Base-by-base conservation (phyloP, 495 filamentous ascomycete genomes). In the Xylaria grammica region DNA sequence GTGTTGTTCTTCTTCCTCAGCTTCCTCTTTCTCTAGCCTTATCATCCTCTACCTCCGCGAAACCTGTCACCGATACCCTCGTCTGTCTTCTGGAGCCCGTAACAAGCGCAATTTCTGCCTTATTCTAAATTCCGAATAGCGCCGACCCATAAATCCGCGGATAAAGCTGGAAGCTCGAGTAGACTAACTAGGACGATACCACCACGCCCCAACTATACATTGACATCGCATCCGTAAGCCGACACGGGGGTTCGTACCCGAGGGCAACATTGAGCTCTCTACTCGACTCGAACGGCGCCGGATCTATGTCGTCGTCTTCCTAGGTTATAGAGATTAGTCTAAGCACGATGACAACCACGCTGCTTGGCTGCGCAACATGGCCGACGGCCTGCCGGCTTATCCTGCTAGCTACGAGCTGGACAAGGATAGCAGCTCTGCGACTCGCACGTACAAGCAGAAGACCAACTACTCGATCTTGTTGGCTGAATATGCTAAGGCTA, bases 381-480 rank as follows among this genome's bases (percentile, higher is more conserved):
- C 78, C 2, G 82, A 85, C 62, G 59, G 71, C 20, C 72, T 85
- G 8, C 63, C 82, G 10, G 66, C 74, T 4, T 86, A 86, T 60
- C 61, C 79, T 2, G 15, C 22, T 3, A 15, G 19, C 45, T 56
- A 67, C 11, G 9, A 32, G 27, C 49, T 27, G n/a, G 72, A 56
- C 15, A 17, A 7, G 3, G 40, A 42, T 17, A 17, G 17, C 7
- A 50, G 48, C 20, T 67, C 68, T 58, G 59, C 67, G 64, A 45
- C 72, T 63, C 42, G 74, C 69, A 57, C 70, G 59, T 44, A 75
- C 74, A 62, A 86, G 81, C 68, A 80, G 71, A 49, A 71, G 82
- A 56, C 80, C 45, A 83, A 87, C 63, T 87, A 86, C 62, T 71
- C 67, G 0, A 79, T 83, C 27, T 53, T 82, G 11, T 63, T 87